A percentile compares a stretch with the other conserved stretches of the same genome.
Conservation (phyloP, 2,329 filamentous ascomycete species). For the Curvularia eragrostidis region DNA sequence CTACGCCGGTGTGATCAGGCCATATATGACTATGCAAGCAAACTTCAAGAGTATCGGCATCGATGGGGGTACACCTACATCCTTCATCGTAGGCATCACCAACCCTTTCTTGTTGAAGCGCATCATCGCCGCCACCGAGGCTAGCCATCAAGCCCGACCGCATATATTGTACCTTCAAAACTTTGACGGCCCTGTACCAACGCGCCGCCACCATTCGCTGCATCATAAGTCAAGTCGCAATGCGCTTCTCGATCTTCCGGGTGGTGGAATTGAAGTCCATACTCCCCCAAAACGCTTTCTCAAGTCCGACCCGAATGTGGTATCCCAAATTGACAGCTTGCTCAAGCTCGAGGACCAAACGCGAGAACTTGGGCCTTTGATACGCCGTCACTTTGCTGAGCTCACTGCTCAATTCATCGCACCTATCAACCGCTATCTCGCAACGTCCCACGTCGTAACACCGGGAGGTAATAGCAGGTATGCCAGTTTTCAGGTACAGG, state of each 20-base stretch:
- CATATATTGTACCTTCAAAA: constrained; percentile 51
- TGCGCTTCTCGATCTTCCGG: constrained; percentile 49
- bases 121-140: constrained; percentile 45
- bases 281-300: constrained; percentile 48
- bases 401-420: constrained; percentile 52
- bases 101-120: constrained; percentile 53
- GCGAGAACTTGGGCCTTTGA: constrained; percentile 45
- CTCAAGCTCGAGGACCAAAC: constrained; percentile 43
- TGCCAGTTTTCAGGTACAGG: constrained; percentile 48
- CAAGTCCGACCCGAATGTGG: constrained; percentile 45
- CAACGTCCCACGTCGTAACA: constrained; percentile 44
- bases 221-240: constrained; percentile 47
- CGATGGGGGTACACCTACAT: constrained; percentile 48
- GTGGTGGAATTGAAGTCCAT: constrained; percentile 49
- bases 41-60: constrained; percentile 51
- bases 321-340: constrained; percentile 44
- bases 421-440: constrained; percentile 51
- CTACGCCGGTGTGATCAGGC: constrained; percentile 50
- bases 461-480: constrained; percentile 49
- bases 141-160: constrained; percentile 42
- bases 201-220: constrained; percentile 47
- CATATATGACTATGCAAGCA: constrained; percentile 55
- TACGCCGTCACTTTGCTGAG: constrained; percentile 52
- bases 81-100: constrained; percentile 52
- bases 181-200: constrained; percentile 45